Conservation (phyloP, 2,329 filamentous ascomycete species). For the Penicillium sp. region DNA sequence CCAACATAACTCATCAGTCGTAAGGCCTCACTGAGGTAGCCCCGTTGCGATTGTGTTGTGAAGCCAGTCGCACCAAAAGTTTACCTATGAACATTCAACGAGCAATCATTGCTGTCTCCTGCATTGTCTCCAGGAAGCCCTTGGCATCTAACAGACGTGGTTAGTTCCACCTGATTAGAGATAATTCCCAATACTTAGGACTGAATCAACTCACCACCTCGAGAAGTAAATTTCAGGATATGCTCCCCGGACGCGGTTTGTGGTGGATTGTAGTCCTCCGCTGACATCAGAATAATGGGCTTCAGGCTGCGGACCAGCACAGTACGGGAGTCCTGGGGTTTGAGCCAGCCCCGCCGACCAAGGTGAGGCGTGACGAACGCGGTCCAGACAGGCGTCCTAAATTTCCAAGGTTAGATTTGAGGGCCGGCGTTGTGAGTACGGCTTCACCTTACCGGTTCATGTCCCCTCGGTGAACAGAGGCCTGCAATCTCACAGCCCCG, state of each 20-base stretch:
- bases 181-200: neutral
- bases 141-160: slow-evolving; percentile 35
- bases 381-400: slow-evolving; percentile 59
- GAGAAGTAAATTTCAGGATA: slow-evolving; percentile 39
- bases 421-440: neutral
- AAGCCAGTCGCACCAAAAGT: too few relatives aligned
- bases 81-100: too few relatives aligned
- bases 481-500: slow-evolving; percentile 55
- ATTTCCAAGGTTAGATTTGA: neutral
- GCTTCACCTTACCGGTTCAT: slow-evolving; percentile 45
- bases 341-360: slow-evolving; percentile 49
- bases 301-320: slow-evolving; percentile 52
- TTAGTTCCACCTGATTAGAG: slow-evolving; percentile 8
- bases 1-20: slow-evolving; percentile 23
- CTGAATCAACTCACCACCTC: slow-evolving; percentile 26
- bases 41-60: too few relatives aligned
- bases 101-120: slow-evolving; percentile 13
- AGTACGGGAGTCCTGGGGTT: slow-evolving; percentile 40
- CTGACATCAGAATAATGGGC: slow-evolving; percentile 52
- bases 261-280: slow-evolving; percentile 47
- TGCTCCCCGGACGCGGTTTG: slow-evolving; percentile 37
- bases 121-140: slow-evolving; percentile 36
- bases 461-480: slow-evolving; percentile 53
- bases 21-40: slow-evolving; percentile 10
- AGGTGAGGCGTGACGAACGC: slow-evolving; percentile 54